Conservation (phyloP, 345 rosid species). For the Linum lewisii region DNA sequence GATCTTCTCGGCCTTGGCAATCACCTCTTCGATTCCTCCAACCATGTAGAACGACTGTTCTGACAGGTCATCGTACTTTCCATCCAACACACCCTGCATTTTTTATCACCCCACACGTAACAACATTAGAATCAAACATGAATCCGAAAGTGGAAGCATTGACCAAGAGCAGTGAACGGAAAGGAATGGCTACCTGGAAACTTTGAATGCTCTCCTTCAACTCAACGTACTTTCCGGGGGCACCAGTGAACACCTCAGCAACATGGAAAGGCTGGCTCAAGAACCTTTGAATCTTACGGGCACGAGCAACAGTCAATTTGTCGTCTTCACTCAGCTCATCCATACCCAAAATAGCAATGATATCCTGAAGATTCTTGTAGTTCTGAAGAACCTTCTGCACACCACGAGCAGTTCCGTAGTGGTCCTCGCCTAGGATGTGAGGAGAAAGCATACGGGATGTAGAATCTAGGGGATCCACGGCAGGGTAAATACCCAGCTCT, state of each 20-base stretch:
- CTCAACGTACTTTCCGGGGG: slow-evolving; percentile 7
- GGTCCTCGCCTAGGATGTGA: slow-evolving; percentile 5
- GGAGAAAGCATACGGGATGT: slow-evolving; percentile 10
- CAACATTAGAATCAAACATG: no score
- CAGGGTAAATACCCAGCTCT: slow-evolving; percentile 9
- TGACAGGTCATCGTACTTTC: slow-evolving; percentile 71
- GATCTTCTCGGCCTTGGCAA: slow-evolving; percentile 81
- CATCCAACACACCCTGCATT: slow-evolving; percentile 80
- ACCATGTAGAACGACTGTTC: slow-evolving; percentile 86
- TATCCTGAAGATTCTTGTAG: slow-evolving; percentile 98
- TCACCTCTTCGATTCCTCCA: slow-evolving; percentile 77
- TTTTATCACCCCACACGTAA: no score
- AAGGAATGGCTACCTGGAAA: slow-evolving; percentile 62
- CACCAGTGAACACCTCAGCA: slow-evolving; percentile 9
- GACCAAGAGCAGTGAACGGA: not conserved
- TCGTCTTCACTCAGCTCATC: slow-evolving; percentile 73
- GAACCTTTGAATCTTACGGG: slow-evolving; percentile 10
- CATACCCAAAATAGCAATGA: slow-evolving; percentile 97
- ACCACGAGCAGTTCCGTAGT: slow-evolving; percentile 45
- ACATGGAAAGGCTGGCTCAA: slow-evolving; percentile 11
- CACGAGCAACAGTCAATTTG: slow-evolving; percentile 7
- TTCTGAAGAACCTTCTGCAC: slow-evolving; percentile 97
- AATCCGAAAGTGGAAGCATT: no score
- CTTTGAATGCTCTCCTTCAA: slow-evolving; percentile 69
- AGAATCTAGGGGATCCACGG: slow-evolving; percentile 8